Evolutionary conservation across 2,329 filamentous ascomycete species (phyloP), one percentile per base, ranked within the genome.

Genomic region (Paraconiothyrium sp.): DNA sequence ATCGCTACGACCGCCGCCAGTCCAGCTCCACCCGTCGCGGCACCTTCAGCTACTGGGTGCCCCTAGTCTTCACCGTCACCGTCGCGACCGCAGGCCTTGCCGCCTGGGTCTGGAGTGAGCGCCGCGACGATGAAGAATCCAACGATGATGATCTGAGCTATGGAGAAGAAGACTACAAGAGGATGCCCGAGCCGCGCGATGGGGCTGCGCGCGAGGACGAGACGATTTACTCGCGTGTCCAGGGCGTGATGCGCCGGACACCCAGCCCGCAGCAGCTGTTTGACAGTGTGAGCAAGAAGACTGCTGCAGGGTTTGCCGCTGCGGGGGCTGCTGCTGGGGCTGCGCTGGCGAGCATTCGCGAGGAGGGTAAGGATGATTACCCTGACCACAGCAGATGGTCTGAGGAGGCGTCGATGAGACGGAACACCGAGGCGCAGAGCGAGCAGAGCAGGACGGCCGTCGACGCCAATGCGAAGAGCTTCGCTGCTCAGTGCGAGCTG

Each of bases 101-200:
- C 56, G 93, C 93, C 60, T 98, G 94, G 94, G 88, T 94, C 63
- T 97, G 93, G 93, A 96, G 91, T 78, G 93, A 97, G 81, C 90
- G 92, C 72, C 88, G 86, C 73, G 90, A 92, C 67, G 87, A 90
- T 61, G 90, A 93, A 32, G 86, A 89, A 57, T 85, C 87, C 60
- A 85, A 89, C 64, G 84, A 85, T 65, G 86, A 88, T 57, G 72
- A 80, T 56, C 74, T 79, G 48, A 76, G 73, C 67, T 79, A 79
- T 70, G 83, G 84, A 58, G 83, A 83, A 58, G 76, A 78, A 46
- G 65, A 67, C 41, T 65, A 72, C 54, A 62, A 67, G 41, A 73
- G 65, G 61, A 58, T 64, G 50, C 69, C 72, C 3, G 59, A 58
- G 59, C 46, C 62, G 57, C 57, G 69, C 62, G 59, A 61, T 57